Percentiles rank a stretch among this genome's conserved stretches.
phyloP scores from a whole-genome alignment of 257 asterid genomes.

The Apocynum venetum region DNA sequence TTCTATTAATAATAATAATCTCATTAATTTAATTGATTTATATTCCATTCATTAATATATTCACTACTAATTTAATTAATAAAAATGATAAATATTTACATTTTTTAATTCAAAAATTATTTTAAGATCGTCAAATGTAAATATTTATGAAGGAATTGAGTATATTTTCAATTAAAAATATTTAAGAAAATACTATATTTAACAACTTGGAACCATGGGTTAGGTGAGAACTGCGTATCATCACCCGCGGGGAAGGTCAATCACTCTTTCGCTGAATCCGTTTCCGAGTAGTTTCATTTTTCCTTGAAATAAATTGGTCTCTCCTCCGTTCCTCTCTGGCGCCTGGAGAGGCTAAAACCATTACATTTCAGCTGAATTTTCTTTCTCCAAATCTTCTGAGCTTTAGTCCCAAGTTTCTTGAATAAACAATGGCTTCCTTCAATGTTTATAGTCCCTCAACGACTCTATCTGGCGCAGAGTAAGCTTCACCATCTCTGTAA shows the following conservation, averaged over 20 bases:
- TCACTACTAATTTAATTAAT: no score
- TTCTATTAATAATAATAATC: no score
- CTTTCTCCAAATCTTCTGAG: background rate
- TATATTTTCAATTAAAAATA: no score
- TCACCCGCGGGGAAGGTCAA: background rate
- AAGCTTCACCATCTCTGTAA: slow-evolving; percentile 11
- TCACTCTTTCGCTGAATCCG: background rate
- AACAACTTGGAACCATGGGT: background rate
- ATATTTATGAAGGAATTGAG: no score
- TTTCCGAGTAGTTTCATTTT: slow-evolving; percentile 20
- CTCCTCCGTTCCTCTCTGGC: slow-evolving; percentile 3
- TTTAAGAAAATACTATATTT: no score
- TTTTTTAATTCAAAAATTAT: no score
- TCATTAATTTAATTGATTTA: no score
- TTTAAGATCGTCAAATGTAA: no score
- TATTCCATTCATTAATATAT: no score
- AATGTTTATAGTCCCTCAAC: slow-evolving; percentile 60
- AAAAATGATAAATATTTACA: no score
- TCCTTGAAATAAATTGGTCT: background rate
- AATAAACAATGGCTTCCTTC: slow-evolving; percentile 54
- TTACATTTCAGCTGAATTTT: background rate
- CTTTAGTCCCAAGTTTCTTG: background rate
- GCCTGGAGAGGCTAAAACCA: background rate
- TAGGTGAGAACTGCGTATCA: background rate
- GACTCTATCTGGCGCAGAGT: slow-evolving; percentile 50